Conservation (phyloP, 257 asterid species). For the Jasminum sambac region DNA sequence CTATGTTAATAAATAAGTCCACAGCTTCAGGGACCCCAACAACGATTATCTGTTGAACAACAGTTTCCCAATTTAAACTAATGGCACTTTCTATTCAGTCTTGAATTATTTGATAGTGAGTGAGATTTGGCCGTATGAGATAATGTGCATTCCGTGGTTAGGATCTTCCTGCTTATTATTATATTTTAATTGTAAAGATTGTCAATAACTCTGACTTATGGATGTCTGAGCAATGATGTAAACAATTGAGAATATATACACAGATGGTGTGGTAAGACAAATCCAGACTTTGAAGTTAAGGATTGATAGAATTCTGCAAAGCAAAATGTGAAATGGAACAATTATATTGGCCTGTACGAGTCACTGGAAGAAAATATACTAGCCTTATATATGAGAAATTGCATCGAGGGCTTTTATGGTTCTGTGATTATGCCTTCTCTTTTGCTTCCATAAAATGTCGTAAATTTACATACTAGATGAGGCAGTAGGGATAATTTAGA, state of each 20-base stretch:
- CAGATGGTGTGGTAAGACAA: neutral
- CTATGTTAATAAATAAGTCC: neutral
- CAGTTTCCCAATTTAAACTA: neutral
- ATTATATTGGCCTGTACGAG: neutral
- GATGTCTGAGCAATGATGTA: neutral
- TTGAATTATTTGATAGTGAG: neutral
- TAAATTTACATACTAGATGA: constrained; percentile 1
- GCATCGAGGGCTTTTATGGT: neutral
- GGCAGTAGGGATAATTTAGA: neutral
- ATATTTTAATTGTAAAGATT: neutral
- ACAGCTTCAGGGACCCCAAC: neutral
- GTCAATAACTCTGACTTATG: neutral
- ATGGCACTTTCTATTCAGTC: neutral
- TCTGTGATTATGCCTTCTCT: neutral
- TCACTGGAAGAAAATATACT: neutral
- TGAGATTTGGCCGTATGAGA: neutral
- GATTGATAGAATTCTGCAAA: neutral
- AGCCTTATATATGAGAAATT: neutral
- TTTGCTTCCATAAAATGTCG: neutral
- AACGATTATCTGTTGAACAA: neutral
- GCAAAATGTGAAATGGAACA: neutral
- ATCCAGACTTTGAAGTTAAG: neutral
- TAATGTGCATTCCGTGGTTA: neutral
- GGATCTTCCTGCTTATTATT: neutral
- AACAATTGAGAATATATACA: neutral